Percentiles rank a stretch among this genome's conserved stretches.
These are phyloP conservation scores for Daldinia sp. DNA, from an alignment of 2,329 filamentous ascomycete genomes.

Conservation along the genomic window DNA sequence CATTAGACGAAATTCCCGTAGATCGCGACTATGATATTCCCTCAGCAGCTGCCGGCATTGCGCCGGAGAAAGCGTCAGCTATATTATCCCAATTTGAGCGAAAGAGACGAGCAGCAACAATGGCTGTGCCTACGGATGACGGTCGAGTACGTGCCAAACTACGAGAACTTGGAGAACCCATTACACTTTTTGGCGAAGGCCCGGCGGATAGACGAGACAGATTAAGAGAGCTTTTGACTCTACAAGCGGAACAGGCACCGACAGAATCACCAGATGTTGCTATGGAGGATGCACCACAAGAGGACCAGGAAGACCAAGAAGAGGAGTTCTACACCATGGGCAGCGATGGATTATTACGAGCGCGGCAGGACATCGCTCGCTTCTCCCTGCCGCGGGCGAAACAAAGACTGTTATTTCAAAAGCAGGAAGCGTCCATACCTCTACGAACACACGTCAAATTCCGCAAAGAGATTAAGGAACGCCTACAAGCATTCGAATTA, in stretches of 20 bases:
- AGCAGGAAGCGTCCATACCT: slow-evolving; percentile 83
- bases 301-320: slow-evolving; percentile 78
- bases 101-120: slow-evolving; percentile 87
- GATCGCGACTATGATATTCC: slow-evolving; percentile 90
- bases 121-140: slow-evolving; percentile 95
- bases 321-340: slow-evolving; percentile 97
- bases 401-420: slow-evolving; percentile 80
- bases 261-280: slow-evolving; percentile 68
- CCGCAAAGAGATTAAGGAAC: slow-evolving; percentile 88
- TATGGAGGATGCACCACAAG: slow-evolving; percentile 71
- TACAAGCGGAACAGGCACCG: slow-evolving; percentile 72
- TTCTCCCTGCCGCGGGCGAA: slow-evolving; percentile 88
- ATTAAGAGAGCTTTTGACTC: slow-evolving; percentile 82
- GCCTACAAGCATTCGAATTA: slow-evolving; percentile 84
- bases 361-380: slow-evolving; percentile 81
- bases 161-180: slow-evolving; percentile 89
- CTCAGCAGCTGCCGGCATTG: slow-evolving; percentile 71
- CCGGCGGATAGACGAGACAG: slow-evolving; percentile 87
- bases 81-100: slow-evolving; percentile 90
- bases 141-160: slow-evolving; percentile 83
- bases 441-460: slow-evolving; percentile 93
- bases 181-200: slow-evolving; percentile 94
- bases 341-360: slow-evolving; percentile 77
- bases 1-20: slow-evolving; percentile 58
- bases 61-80: slow-evolving; percentile 85